These are phyloP conservation scores for Coemansia sp. DNA, from an alignment of 192 early-diverging fungal species.

Conservation along the genomic window DNA sequence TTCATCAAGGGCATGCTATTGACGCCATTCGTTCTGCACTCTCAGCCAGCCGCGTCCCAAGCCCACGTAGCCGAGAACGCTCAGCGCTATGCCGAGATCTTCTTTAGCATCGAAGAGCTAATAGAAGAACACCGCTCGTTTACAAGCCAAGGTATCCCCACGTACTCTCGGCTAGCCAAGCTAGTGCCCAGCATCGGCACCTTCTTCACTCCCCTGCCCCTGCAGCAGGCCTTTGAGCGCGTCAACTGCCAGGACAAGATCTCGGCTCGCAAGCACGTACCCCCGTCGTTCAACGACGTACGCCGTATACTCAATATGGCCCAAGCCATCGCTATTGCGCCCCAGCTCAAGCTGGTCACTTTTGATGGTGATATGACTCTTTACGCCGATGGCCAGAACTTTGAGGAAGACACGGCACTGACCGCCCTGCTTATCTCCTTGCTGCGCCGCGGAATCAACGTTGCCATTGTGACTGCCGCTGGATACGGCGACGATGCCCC, in stretches of 20 bases:
- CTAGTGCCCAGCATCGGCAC: slow-evolving; percentile 79
- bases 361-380: slow-evolving; percentile 97
- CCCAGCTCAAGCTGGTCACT: slow-evolving; percentile 74
- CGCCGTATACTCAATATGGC: slow-evolving; percentile 87
- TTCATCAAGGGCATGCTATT: slow-evolving; percentile 89
- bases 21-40: slow-evolving; percentile 85
- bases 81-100: slow-evolving; percentile 76
- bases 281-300: slow-evolving; percentile 93
- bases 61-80: slow-evolving; percentile 49
- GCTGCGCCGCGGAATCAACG: slow-evolving; percentile 64
- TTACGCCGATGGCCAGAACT: slow-evolving; percentile 86
- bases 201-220: slow-evolving; percentile 84
- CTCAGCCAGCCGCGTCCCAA: slow-evolving; percentile 39
- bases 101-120: slow-evolving; percentile 76
- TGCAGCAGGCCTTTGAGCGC: slow-evolving; percentile 69
- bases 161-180: slow-evolving; percentile 74
- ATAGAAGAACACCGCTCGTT: slow-evolving; percentile 65
- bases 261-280: slow-evolving; percentile 76
- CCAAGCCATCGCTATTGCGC: slow-evolving; percentile 79
- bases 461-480: slow-evolving; percentile 91
- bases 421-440: slow-evolving; percentile 68
- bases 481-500: slow-evolving; percentile 74
- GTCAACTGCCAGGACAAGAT: slow-evolving; percentile 71
- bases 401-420: slow-evolving; percentile 68
- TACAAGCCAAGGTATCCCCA: slow-evolving; percentile 14